These are phyloP conservation scores for Colletotrichum sp. DNA, from an alignment of 2,329 filamentous ascomycete genomes.

Conservation along the genomic window DNA sequence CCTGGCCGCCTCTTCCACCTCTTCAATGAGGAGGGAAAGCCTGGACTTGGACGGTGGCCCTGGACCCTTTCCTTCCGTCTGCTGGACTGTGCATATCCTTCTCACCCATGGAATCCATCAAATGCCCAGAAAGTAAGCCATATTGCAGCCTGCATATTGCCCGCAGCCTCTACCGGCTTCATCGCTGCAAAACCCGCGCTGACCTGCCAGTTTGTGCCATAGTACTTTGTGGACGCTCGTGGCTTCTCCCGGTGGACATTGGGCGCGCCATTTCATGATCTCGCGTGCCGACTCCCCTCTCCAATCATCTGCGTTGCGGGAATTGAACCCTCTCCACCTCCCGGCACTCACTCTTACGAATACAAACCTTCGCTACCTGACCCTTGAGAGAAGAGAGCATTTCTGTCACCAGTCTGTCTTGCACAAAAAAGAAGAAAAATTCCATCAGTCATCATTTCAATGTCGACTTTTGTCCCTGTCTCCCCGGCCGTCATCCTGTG, in stretches of 20 bases:
- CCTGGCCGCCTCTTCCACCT: background rate
- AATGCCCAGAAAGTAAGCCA: conserved; percentile 2
- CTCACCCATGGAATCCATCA: background rate
- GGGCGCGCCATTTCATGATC: background rate
- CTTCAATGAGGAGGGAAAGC: too few species aligned
- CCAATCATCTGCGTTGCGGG: background rate
- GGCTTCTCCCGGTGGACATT: background rate
- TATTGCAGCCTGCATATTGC: background rate
- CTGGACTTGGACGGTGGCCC: background rate
- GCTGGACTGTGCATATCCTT: background rate
- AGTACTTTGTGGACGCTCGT: background rate
- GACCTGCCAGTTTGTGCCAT: background rate
- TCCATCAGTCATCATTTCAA: background rate
- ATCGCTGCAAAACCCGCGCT: background rate
- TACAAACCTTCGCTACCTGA: background rate
- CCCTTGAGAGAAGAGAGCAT: background rate
- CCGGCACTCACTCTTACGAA: background rate
- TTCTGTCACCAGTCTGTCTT: background rate
- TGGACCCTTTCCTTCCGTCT: background rate
- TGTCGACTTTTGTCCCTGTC: background rate
- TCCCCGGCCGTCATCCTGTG: background rate
- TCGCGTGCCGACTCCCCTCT: background rate
- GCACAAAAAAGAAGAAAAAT: background rate
- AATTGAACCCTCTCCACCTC: background rate
- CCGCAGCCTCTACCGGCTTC: background rate